Evolutionary conservation across 345 rosid species (phyloP).

Genomic region (Nephelium lappaceum): DNA sequence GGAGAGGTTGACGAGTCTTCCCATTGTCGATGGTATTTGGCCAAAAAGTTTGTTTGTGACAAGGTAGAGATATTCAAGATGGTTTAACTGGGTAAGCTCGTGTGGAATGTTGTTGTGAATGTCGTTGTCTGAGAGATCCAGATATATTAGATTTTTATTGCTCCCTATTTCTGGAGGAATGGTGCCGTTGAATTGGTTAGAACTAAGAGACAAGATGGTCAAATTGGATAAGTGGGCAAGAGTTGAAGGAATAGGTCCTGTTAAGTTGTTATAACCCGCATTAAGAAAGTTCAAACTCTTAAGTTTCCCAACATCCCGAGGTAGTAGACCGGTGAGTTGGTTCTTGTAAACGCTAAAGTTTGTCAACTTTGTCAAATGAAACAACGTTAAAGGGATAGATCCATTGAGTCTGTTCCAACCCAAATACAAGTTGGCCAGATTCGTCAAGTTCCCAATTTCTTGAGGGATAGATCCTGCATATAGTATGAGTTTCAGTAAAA

Average conservation of each 20-base stretch:
- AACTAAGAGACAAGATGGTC: not conserved
- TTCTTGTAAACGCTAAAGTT: too few relatives aligned
- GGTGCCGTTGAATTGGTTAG: not conserved
- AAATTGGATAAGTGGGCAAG: not conserved
- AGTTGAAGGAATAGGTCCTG: not conserved
- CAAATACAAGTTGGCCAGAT: too few relatives aligned
- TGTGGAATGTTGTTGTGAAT: not conserved
- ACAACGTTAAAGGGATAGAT: too few relatives aligned
- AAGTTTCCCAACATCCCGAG: not conserved
- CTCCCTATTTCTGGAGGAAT: not conserved
- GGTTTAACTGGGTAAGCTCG: not conserved
- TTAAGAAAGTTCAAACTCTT: not conserved
- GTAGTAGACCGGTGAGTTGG: not conserved
- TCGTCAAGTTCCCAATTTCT: too few relatives aligned
- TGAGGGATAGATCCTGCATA: too few relatives aligned
- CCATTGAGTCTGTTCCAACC: too few relatives aligned
- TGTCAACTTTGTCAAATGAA: too few relatives aligned
- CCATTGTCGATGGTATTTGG: not conserved
- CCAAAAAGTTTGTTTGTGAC: not conserved
- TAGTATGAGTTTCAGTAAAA: too few relatives aligned
- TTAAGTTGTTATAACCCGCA: not conserved
- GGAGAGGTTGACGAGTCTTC: not conserved
- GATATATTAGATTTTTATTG: too few relatives aligned
- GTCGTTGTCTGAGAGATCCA: not conserved
- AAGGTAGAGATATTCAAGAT: not conserved